Conservation (phyloP, 176 grass and related monocot species). For the Zoysia japonica region DNA sequence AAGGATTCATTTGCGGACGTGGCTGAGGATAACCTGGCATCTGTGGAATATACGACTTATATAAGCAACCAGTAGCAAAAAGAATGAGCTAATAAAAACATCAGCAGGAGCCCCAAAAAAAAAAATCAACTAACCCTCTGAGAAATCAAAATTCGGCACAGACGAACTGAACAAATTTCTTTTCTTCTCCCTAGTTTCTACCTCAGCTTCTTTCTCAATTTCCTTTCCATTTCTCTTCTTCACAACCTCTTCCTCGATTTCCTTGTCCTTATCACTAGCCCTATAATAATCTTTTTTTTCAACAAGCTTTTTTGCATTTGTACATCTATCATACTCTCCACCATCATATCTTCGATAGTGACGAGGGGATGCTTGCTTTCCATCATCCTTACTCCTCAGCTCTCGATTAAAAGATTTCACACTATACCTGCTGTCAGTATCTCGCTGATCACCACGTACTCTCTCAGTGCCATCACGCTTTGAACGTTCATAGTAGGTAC, state of each 20-base stretch:
- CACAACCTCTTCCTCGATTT: constrained; percentile 47
- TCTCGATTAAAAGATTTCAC: constrained; percentile 48
- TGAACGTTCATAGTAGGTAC: constrained; percentile 43
- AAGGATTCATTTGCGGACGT: constrained; percentile 22
- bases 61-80: constrained; percentile 2
- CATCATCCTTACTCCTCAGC: constrained; percentile 51
- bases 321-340: constrained; percentile 49
- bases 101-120: neutral
- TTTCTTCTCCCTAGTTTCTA: constrained; percentile 48
- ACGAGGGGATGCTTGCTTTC: constrained; percentile 42
- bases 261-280: constrained; percentile 46
- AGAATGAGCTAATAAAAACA: constrained; percentile 12
- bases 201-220: constrained; percentile 52
- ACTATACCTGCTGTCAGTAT: constrained; percentile 42
- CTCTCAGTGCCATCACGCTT: constrained; percentile 47
- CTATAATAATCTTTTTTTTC: constrained; percentile 42
- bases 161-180: constrained; percentile 57
- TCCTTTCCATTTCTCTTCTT: constrained; percentile 64
- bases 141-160: constrained; percentile 36
- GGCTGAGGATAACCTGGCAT: constrained; percentile 39
- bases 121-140: constrained; percentile 36
- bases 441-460: constrained; percentile 44
- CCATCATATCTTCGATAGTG: constrained; percentile 34
- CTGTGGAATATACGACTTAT: constrained; percentile 25
- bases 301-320: constrained; percentile 35